These are phyloP conservation scores for Chlorella sp. DNA, from an alignment of 139 green algal species.

Conservation along the genomic window DNA sequence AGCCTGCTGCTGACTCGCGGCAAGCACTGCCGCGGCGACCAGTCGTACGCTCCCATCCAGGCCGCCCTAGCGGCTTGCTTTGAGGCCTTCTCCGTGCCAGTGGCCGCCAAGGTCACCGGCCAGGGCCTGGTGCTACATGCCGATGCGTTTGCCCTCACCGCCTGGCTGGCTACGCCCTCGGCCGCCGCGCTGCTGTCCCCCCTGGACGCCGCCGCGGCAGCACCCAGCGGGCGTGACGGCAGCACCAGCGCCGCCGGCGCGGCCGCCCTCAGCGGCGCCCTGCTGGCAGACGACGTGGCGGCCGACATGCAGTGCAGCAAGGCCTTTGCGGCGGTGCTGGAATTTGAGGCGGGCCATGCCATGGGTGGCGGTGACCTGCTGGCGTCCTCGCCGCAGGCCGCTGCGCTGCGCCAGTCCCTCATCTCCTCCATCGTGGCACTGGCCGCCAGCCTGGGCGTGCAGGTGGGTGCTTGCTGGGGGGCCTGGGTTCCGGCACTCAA, in stretches of 20 bases:
- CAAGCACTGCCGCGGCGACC: slow-evolving; percentile 36
- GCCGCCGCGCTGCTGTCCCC: slow-evolving; percentile 18
- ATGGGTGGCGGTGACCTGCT: slow-evolving; percentile 50
- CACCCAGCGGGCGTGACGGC: not conserved
- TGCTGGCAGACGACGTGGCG: slow-evolving; percentile 44
- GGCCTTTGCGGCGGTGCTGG: slow-evolving; percentile 67
- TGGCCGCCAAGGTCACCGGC: not conserved
- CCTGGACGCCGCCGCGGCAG: not conserved
- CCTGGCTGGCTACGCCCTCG: slow-evolving; percentile 22
- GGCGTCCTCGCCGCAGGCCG: slow-evolving; percentile 22
- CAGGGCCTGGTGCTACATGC: slow-evolving; percentile 27
- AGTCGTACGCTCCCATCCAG: slow-evolving; percentile 11
- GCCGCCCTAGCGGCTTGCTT: not conserved
- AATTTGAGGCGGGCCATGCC: slow-evolving; percentile 59
- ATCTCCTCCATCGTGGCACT: slow-evolving; percentile 16
- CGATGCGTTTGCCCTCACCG: slow-evolving; percentile 16
- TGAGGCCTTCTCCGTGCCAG: slow-evolving; percentile 27
- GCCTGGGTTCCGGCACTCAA: too few species aligned
- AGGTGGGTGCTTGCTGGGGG: slow-evolving; percentile 9
- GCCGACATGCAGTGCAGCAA: slow-evolving; percentile 38
- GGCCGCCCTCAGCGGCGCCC: slow-evolving; percentile 10
- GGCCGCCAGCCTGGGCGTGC: slow-evolving; percentile 15
- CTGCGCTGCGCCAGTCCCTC: slow-evolving; percentile 24
- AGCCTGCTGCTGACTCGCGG: slow-evolving; percentile 24
- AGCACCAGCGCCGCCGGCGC: not conserved